Evolutionary conservation across 2,329 filamentous ascomycete genomes (phyloP), one percentile per base, ranked within the genome.

Genomic region (Aureobasidium sp.): DNA sequence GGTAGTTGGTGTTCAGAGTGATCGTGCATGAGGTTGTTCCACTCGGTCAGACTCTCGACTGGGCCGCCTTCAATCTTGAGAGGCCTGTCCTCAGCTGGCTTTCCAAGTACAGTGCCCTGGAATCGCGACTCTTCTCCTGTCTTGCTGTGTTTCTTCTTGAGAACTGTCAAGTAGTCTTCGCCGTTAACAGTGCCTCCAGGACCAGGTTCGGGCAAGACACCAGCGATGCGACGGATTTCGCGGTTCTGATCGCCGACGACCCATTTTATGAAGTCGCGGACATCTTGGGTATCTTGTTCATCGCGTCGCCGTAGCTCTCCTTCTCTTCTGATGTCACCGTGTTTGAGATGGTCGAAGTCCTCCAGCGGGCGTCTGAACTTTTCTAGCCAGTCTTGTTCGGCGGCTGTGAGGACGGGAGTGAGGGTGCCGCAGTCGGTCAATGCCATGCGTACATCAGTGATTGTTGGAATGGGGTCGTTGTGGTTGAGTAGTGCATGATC

Each of bases 61-160:
- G 84, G 79, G 25, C 90, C 90, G 47, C 92, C 92, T 72, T 96
- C 91, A 57, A 96, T 87, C 57, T 86, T 79, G 32, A 96, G 78
- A 8, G 87, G 83, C 69, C 84, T 85, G 62, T 86, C 83, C 66
- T 96, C 90, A 53, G 82, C 82, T 48, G 81, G 79, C 66, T 86
- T 86, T 4, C 93, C 93, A 11, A 97, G 79, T 0, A 94, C 83
- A 0, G 93, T 96, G 34, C 90, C 91, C 67, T 88, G 85, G 73
- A 91, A 96, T 69, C 93, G 87, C 10, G 87, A 87, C 70, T 96
- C 91, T 69, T 95, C 91, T 65, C 89, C 90, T 0, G 88, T 89
- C 68, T 94, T 95, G 76, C 87, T 91, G 73, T 96, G 90, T 71
- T 95, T 96, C 76, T 92, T 94, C 75, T 96, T 97, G 45, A 97